Conservation (phyloP, 345 rosid species). For the Gossypium thurberi region DNA sequence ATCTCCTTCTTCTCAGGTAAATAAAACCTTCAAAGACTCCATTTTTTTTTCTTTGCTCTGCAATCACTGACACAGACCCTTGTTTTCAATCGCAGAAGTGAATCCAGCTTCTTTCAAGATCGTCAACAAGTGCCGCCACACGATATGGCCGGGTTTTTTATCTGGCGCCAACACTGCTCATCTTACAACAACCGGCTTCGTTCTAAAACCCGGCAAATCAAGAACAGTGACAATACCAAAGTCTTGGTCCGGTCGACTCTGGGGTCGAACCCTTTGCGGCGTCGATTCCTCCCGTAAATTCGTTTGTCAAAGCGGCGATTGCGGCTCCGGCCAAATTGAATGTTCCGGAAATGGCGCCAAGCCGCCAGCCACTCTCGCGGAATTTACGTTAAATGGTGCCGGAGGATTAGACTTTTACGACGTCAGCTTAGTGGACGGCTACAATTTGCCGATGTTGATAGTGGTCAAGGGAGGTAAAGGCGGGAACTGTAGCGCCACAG, state of each 20-base stretch:
- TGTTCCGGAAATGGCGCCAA: slow-evolving; percentile 68
- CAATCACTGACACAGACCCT: not conserved
- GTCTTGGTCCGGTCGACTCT: slow-evolving; percentile 83
- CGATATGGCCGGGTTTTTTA: slow-evolving; percentile 81
- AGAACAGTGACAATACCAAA: slow-evolving; percentile 44
- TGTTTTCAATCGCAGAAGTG: slow-evolving; percentile 23
- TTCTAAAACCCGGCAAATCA: slow-evolving; percentile 54
- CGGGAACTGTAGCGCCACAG: slow-evolving; percentile 77
- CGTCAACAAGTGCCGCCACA: slow-evolving; percentile 61
- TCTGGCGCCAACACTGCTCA: slow-evolving; percentile 67
- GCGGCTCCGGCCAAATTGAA: slow-evolving; percentile 63
- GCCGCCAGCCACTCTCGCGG: slow-evolving; percentile 85
- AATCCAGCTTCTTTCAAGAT: slow-evolving; percentile 58
- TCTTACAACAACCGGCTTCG: slow-evolving; percentile 74
- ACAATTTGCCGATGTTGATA: slow-evolving; percentile 60
- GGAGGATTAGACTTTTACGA: slow-evolving; percentile 74
- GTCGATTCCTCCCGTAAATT: slow-evolving; percentile 40
- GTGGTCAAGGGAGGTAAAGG: slow-evolving; percentile 39
- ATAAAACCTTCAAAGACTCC: not conserved
- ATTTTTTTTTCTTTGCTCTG: not conserved
- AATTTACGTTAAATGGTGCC: slow-evolving; percentile 80
- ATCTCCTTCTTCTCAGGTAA: slow-evolving; percentile 37
- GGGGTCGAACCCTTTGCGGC: slow-evolving; percentile 67
- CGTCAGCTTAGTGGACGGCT: slow-evolving; percentile 70
- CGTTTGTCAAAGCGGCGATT: slow-evolving; percentile 69